Evolutionary conservation across 1,284 basidiomycete genomes (phyloP), one percentile per base, ranked within the genome.

Genomic region (Sutorius eximius): DNA sequence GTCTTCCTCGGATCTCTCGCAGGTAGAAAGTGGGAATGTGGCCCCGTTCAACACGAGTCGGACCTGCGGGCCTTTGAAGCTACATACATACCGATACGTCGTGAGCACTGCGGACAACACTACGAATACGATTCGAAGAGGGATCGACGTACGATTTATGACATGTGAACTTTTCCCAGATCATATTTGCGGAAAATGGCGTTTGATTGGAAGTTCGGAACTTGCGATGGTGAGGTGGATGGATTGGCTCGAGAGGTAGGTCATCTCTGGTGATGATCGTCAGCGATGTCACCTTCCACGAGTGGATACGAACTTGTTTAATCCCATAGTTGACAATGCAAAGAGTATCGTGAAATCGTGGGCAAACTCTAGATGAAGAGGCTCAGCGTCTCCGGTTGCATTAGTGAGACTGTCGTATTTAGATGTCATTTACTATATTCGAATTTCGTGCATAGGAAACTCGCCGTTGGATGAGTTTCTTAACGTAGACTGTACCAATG

Each of bases 271-370:
- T 0, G 13, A 41, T 2, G 18, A 30, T 3, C 29, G 33, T 51
- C 38, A 49, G 40, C 13, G 22, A n/a, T 3, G 5, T 20, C 30
- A 12, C 33, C 34, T 9, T 1, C 18, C 1, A 1, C 6, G 18
- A 29, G 5, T 1, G 15, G 36, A 5, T 5, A 59, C 67, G 18
- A 42, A 75, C 74, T 73, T 73, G 33, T 73, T 75, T 16, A 81
- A 63, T 1, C 73, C 74, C 45, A 80, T 65, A 15, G 76, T 70
- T 24, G 78, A 73, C 48, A 81, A 61, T 24, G 73, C 71, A 27
- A 76, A 40, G 51, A 79, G 75, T 53, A 81, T 77, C 12, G 71
- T 78, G 8, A 71, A 72, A 54, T 82, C 78, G 57, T 81, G 79
- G 0, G 73, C 77, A 59, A 81, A 81, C 57, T 81, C 78, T 33